A percentile compares a stretch with the other conserved stretches of the same genome.
Evolutionary conservation across 306 rosid species (phyloP).

Genomic region (Vigna radiata): DNA sequence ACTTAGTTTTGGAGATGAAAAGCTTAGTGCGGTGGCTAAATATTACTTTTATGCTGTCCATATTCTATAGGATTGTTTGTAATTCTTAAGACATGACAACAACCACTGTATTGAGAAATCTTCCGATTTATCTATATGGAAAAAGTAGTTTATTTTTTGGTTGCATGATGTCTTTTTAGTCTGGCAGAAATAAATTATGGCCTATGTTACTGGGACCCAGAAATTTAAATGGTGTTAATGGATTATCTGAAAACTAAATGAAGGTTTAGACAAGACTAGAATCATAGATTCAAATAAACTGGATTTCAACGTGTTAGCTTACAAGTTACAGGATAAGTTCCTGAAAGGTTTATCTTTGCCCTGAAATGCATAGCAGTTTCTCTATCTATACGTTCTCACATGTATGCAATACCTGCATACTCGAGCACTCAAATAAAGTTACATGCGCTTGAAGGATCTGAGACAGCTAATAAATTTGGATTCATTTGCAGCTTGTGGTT

Average conservation of each 20-base stretch:
- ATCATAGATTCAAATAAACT: constrained; percentile 13
- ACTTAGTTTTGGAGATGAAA: constrained; percentile 35
- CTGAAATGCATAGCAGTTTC: neutral
- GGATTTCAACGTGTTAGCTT: constrained; percentile 19
- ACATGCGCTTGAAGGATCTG: no score
- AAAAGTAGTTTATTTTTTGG: constrained; percentile 12
- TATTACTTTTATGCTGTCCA: constrained; percentile 27
- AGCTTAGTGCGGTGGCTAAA: constrained; percentile 32
- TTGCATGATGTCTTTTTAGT: constrained; percentile 16
- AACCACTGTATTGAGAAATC: constrained; percentile 34
- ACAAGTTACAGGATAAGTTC: neutral
- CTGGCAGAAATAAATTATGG: constrained; percentile 12
- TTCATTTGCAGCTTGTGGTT: no score
- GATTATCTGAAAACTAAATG: neutral
- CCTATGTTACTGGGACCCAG: constrained; percentile 9
- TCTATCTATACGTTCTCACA: no score
- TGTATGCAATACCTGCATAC: neutral
- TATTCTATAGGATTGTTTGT: constrained; percentile 36
- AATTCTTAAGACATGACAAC: constrained; percentile 14
- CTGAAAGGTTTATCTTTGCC: neutral
- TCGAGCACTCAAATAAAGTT: no score
- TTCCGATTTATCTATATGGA: constrained; percentile 35
- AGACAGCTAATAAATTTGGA: no score
- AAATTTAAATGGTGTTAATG: neutral
- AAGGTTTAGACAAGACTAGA: neutral